These are phyloP conservation scores for Fusarium albosuccineum DNA, from an alignment of 2,329 filamentous ascomycete genomes.

Conservation along the genomic window DNA sequence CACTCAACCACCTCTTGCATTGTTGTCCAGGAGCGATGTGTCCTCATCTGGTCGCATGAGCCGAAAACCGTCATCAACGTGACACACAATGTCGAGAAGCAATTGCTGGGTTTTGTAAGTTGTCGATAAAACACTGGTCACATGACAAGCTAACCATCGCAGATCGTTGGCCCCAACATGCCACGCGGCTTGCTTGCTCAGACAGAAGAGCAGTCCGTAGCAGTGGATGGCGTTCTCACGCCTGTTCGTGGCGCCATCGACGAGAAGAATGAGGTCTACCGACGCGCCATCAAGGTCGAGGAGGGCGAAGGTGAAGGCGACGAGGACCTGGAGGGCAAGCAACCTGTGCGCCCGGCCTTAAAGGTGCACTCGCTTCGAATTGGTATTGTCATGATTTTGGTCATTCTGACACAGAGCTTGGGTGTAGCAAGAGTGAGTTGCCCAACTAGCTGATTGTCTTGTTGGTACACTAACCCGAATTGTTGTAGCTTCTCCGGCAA, in stretches of 20 bases:
- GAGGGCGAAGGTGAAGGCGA: conserved; percentile 41
- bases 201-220: conserved; percentile 34
- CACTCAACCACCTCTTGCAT: conserved; percentile 40
- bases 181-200: conserved; percentile 39
- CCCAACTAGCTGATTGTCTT: too few species aligned
- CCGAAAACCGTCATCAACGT: conserved; percentile 40
- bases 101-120: conserved; percentile 44
- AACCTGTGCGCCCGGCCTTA: conserved; percentile 38
- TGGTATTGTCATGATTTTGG: conserved; percentile 44
- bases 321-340: conserved; percentile 39
- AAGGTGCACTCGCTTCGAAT: conserved; percentile 42
- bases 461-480: rapidly evolving
- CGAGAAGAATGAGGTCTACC: conserved; percentile 44
- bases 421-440: conserved; percentile 42
- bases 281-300: conserved; percentile 43
- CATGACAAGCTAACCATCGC: neutral
- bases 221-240: conserved; percentile 26
- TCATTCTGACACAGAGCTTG: conserved; percentile 43
- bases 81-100: conserved; percentile 45
- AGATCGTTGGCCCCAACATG: conserved; percentile 45
- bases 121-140: rapidly evolving
- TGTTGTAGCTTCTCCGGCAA: conserved; percentile 25
- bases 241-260: conserved; percentile 45
- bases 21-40: conserved; percentile 38
- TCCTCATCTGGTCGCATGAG: conserved; percentile 44